These are phyloP conservation scores for Boechera retrofracta DNA, from an alignment of 345 rosid species.

Conservation along the genomic window DNA sequence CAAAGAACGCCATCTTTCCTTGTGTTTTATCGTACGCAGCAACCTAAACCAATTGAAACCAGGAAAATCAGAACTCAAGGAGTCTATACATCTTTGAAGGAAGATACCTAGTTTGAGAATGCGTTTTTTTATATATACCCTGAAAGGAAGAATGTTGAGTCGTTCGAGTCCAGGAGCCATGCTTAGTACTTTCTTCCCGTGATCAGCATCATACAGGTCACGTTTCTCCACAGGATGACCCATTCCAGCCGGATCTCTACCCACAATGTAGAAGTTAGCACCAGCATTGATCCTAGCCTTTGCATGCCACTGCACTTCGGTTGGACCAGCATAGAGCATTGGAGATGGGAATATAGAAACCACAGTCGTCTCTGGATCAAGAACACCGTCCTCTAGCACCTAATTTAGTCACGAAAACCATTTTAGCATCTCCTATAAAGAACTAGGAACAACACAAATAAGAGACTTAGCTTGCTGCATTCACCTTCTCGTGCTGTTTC, in stretches of 20 bases:
- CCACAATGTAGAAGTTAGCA: slow-evolving; percentile 96
- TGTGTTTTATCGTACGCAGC: slow-evolving; percentile 94
- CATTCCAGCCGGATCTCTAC: slow-evolving; percentile 99
- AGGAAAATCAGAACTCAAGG: slow-evolving; percentile 17
- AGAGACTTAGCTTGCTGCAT: neutral
- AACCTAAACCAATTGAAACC: slow-evolving; percentile 54
- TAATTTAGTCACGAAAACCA: slow-evolving; percentile 30
- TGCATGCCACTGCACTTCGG: slow-evolving; percentile 99
- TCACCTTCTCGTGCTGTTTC: slow-evolving; percentile 95
- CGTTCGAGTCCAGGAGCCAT: slow-evolving; percentile 97
- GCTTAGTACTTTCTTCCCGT: slow-evolving; percentile 92
- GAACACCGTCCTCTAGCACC: slow-evolving; percentile 98
- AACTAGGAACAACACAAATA: neutral
- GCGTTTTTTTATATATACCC: slow-evolving; percentile 50
- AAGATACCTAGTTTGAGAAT: slow-evolving; percentile 8
- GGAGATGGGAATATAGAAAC: slow-evolving; percentile 99
- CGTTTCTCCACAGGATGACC: slow-evolving; percentile 93
- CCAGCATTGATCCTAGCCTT: slow-evolving; percentile 96
- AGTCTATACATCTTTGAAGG: neutral
- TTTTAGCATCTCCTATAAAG: slow-evolving; percentile 19
- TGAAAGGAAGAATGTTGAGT: slow-evolving; percentile 93
- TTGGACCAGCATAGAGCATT: slow-evolving; percentile 97
- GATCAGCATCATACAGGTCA: slow-evolving; percentile 95
- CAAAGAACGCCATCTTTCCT: slow-evolving; percentile 97
- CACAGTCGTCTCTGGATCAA: slow-evolving; percentile 95